Evolutionary conservation across 257 asterid species (phyloP), one percentile per base, ranked within the genome.

Genomic region (Avicennia marina): DNA sequence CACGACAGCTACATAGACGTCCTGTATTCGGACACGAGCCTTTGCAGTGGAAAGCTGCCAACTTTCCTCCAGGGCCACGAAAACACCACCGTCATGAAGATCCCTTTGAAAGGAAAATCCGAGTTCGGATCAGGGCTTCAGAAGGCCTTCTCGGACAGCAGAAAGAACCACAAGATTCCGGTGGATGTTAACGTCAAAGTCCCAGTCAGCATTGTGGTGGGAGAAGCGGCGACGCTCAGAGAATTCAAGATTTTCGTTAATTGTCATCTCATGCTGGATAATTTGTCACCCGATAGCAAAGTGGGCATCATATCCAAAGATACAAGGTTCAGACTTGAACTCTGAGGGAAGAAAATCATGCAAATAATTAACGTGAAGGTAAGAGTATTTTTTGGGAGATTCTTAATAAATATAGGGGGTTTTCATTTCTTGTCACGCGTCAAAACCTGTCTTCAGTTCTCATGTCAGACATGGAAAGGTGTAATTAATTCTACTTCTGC

Each of bases 21-120:
- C 3, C n/a, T 29, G 0, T 80, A 83, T 26, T 27, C 50, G 0
- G 73, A 57, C 39, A 46, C 67, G 3, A 42, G n/a, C 0, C 69
- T 86, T 0, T 76, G 85, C 44, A 42, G 58, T 0, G 95, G 90
- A 0, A 62, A 64, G 43, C n/a, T 81, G 0, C 94, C 94, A 2
- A 19, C 18, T 11, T 83, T 83, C 51, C 57, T 40, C 4, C 94
- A 86, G 26, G 75, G 76, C 2, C 56, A 47, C 4, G 22, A 27
- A 8, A 86, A 83, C 53, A 39, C 58, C 10, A 83, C 85, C 0
- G 5, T 59, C 2, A 7, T 86, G 12, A 25, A 26, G 4, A 39
- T 81, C 31, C 71, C 63, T 27, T 24, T 86, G 74, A 62, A 20
- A 5, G 90, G 94, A 29, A 69, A 58, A 16, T 53, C 78, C 7